phyloP scores from a whole-genome alignment of 148 eudicot genomes.

The Fagopyrum esculentum region DNA sequence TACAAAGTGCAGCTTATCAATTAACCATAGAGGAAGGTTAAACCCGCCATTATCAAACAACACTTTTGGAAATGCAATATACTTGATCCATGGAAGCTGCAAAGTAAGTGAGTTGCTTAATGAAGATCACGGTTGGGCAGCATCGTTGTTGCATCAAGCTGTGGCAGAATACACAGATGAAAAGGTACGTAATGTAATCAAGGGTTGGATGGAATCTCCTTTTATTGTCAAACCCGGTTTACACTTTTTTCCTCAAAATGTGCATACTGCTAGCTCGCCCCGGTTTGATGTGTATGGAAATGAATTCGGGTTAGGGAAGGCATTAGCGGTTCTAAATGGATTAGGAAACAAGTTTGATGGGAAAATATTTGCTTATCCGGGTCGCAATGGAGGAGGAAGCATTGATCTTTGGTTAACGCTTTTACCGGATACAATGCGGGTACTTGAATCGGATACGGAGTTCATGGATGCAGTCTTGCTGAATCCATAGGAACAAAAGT shows the following conservation, averaged over 20 bases:
- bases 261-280: constrained; percentile 14
- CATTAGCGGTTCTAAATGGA: constrained; percentile 56
- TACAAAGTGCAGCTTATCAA: constrained; percentile 14
- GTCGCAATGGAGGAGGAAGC: constrained; percentile 51
- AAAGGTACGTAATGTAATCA: not conserved
- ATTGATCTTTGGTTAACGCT: constrained; percentile 65
- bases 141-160: constrained; percentile 14
- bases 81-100: not conserved
- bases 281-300: constrained; percentile 70
- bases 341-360: constrained; percentile 53
- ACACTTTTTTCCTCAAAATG: not conserved
- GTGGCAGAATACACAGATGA: constrained; percentile 14
- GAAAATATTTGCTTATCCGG: constrained; percentile 47
- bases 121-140: constrained; percentile 20
- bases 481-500: too few relatives aligned
- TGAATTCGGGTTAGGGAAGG: constrained; percentile 70
- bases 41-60: constrained; percentile 22
- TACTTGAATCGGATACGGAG: constrained; percentile 40
- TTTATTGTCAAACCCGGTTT: not conserved
- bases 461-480: constrained; percentile 50
- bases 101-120: constrained; percentile 12
- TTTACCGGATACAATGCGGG: constrained; percentile 47
- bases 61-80: constrained; percentile 19
- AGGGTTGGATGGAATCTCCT: constrained; percentile 11
- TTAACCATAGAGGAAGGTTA: constrained; percentile 21